Evolutionary conservation across 441 rosid species (phyloP), one percentile per base, ranked within the genome.

Genomic region (Aleurites moluccanus): DNA sequence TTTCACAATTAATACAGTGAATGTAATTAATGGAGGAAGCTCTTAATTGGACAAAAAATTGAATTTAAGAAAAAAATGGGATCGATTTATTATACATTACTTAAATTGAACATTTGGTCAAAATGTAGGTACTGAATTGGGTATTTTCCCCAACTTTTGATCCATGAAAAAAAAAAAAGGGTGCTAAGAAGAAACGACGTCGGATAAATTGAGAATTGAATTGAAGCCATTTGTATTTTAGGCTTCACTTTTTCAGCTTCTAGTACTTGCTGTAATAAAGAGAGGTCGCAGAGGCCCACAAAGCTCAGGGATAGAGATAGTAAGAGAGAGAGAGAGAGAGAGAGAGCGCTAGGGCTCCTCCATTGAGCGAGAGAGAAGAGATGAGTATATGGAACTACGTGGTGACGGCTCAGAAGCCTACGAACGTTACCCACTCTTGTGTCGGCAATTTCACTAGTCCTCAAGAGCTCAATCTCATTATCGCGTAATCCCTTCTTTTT

Each of bases 361-460:
- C 47, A 25, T 55, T 55, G 16, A 33, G 15, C 3, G 25, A 35
- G 8, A 15, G 70, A 53, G 49, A 60, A 40, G 77, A 77, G 79
- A 95, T 93, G 98, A 96, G 97, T 74, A 62, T 88, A 61, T 93
- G 97, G 97, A 96, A 96, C 87, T 93, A 96, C 85, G 99, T 91
- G 61, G 99, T 96, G 1, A 92, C 99, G 78, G 99, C 99, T 73
- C 99, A 96, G 85, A 96, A 96, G 83, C 99, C 99, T 63, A 96
- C 98, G 53, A 91, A 91, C 82, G 98, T 92, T 62, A 89, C 97
- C 57, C 97, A 96, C 82, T 96, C 99, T 1, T 93, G 98, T 74
- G 99, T 96, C 67, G 99, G 99, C 82, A 96, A 96, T 87, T 92
- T 96, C 92, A 96, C 99, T 73, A 78, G 88, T 70, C 89, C 98